Base-by-base conservation (phyloP, 1,284 basidiomycete species). In the Rhodotorula sp. region DNA sequence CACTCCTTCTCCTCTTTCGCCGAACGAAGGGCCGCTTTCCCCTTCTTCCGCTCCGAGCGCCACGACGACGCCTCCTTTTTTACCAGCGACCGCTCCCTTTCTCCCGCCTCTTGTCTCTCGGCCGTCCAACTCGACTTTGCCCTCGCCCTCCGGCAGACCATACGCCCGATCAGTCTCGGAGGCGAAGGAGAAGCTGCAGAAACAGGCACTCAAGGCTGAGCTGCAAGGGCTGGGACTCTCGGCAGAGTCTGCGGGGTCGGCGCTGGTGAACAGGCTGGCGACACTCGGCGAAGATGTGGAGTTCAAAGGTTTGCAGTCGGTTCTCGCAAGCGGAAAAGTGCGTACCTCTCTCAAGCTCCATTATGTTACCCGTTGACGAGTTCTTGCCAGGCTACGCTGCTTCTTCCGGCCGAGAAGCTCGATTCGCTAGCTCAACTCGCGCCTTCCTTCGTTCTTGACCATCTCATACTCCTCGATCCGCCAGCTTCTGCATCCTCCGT, bases 151-250 rank as follows among this genome's bases (percentile, higher is more conserved):
- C 0, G 61, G 62, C 0, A 51, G 71, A 11, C 59, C 62, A 2
- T 66, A 70, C 27, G 68, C 68, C 1, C 64, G 74, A 19, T 67
- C 64, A 5, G 68, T 75, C 19, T 64, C 60, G 24, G 71, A 73
- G 36, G 74, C 74, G 24, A 70, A 66, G 62, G 62, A 68, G 47
- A 46, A 69, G n/a, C 59, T 77, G 0, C 67, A 73, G 53, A 58
- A 49, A 15, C 74, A 76, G 56, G 70, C 63, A 13, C 62, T 77
- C 62, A 73, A 74, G 66, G 75, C 72, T 3, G 72, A 73, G n/a
- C 49, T 74, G 24, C 76, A 74, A 49, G 32, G 32, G 7, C 51
- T 74, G 39, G 76, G 76, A 2, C 49, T 77, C 4, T 59, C 39
- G 27, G 51, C 55, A 1, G 76, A 77, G 44, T 70, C 67, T 19